Base-by-base conservation (phyloP, 2,329 filamentous ascomycete species). In the Parastagonospora avenae region DNA sequence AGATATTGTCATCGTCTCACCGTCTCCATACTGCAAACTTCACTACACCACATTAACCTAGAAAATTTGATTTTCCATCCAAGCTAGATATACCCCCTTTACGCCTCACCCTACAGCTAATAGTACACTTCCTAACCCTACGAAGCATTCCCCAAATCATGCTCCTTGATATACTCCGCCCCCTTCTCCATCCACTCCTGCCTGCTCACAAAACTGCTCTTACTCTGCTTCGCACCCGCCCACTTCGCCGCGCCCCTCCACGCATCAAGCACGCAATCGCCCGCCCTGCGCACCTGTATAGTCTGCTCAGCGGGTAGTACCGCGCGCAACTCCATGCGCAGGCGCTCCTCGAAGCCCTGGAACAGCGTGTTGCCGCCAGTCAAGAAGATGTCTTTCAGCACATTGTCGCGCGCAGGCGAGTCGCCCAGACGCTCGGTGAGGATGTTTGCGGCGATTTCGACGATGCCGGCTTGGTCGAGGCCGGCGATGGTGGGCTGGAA, bases 301-400 rank as follows among this genome's bases (percentile, higher is more conserved):
- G 81, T 78, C 28, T 87, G 78, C 10, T 86, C 89, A 2, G 87
- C 83, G 0, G 92, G 92, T 57, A 97, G 73, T 52, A 91, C 83
- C 1, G 86, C 85, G 32, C 83, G 82, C 46, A 97, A 41, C 28
- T 83, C 79, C 14, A 86, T 86, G 87, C 11, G 86, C 81, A 2
- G 92, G 89, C 60, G 97, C 73, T 95, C 88, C 66, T 97, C 92
- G 68, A 99, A 96, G 57, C 89, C 89, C 52, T 83, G 77, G 75
- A 97, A 96, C 39, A 96, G 76, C 0, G 90, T 91, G 71, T 93
- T 93, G 12, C 95, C 94, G n/a, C 94, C 93, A 0, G 93, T 97
- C 35, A 97, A 76, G 78, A 99, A 97, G 32, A 99, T 83, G 71
- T 99, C 93, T 39, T 85, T 85, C 16, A 97, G 77, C 37, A 97